Base-by-base conservation (phyloP, 2,329 filamentous ascomycete species). In the Penicillium sp. region DNA sequence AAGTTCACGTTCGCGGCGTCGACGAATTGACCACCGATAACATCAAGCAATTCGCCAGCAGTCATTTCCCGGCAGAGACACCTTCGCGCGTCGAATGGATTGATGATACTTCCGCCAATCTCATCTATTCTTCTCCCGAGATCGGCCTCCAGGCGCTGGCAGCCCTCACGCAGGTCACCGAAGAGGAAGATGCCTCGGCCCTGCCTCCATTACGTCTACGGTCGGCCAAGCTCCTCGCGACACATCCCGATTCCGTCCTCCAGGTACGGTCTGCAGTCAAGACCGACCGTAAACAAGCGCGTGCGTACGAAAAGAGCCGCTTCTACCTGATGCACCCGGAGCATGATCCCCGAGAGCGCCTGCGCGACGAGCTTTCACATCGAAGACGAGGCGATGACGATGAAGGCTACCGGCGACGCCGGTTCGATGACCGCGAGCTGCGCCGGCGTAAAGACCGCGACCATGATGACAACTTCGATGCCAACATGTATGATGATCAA, bases 291-390 rank as follows among this genome's bases (percentile, higher is more conserved):
- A 99, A 99, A 73, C 82, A 85, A 63, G 82, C 78, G 39, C 87
- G 89, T 36, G 92, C 94, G 1, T 83, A 90, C 10, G 81, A 87
- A 45, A 82, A 88, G 55, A 97, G 92, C 72, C 83, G 90, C 11
- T 97, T 95, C 75, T 99, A 99, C 69, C 83, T 96, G 31, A 81
- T 94, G 64, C 89, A 97, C 63, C 92, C 92, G 1, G 89, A 96
- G 62, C 85, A 91, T 67, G 92, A 96, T 64, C 90, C 88, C 2
- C 85, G 86, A 60, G 90, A 89, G 73, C 82, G 83, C 46, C 77
- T 85, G 56, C 81, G 85, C 53, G 79, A 77, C 52, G 78, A 81
- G 45, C 69, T 75, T 33, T 63, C 70, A 5, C 79, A 82, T 36
- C 70, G 76, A 51, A 69, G 75, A 39, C 68, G 71, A 46, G 68